Conservation (phyloP, 139 green algal species). For the Tetradesmus lagerheimii region DNA sequence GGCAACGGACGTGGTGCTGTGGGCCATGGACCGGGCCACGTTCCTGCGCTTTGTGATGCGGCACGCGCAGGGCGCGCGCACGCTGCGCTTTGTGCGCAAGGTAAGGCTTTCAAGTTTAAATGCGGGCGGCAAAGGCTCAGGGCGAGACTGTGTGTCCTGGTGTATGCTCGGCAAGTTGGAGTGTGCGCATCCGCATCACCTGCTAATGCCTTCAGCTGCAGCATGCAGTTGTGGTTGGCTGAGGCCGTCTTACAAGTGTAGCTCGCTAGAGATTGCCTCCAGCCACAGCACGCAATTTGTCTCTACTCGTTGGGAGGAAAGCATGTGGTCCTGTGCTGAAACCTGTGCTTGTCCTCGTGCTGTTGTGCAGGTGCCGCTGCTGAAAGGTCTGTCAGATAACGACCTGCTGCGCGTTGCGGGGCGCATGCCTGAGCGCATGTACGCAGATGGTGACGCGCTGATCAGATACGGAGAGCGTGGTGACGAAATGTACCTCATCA, state of each 20-base stretch:
- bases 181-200: too few species aligned
- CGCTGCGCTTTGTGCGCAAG: slow-evolving; percentile 82
- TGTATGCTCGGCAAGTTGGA: too few species aligned
- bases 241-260: too few species aligned
- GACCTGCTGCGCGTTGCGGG: slow-evolving; percentile 70
- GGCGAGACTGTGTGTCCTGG: too few species aligned
- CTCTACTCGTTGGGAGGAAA: too few species aligned
- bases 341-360: too few species aligned
- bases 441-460: slow-evolving; percentile 71
- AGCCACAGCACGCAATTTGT: too few species aligned
- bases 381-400: slow-evolving; percentile 83
- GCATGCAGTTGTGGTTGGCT: too few species aligned
- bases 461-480: slow-evolving; percentile 76
- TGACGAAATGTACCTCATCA: slow-evolving; percentile 81
- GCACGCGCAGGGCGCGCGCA: slow-evolving; percentile 73
- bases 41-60: slow-evolving; percentile 84
- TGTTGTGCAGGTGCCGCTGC: slow-evolving; percentile 66
- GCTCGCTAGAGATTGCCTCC: too few species aligned
- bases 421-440: slow-evolving; percentile 71
- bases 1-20: slow-evolving; percentile 59
- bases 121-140: too few species aligned
- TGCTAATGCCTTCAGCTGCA: too few species aligned
- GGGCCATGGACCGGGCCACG: slow-evolving; percentile 72
- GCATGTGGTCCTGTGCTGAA: too few species aligned
- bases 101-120: neutral